Conservation (phyloP, 176 grass and related monocot genomes). For the Oryza nivara region DNA sequence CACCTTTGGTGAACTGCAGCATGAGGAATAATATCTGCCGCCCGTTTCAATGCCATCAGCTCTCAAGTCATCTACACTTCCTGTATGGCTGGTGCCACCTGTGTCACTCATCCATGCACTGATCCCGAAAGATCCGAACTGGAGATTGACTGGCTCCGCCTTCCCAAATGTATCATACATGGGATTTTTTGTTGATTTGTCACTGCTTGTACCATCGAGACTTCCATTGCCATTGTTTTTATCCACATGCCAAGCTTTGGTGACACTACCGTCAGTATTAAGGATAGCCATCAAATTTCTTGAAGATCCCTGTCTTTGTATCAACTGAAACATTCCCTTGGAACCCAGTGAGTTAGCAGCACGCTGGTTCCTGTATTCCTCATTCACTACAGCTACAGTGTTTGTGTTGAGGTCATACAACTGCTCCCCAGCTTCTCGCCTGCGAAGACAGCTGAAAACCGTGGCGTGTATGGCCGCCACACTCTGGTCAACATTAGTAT, state of each 20-base stretch:
- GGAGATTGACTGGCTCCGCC: slow-evolving; percentile 80
- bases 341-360: slow-evolving; percentile 85
- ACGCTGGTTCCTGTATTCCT: slow-evolving; percentile 86
- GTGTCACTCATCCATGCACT: slow-evolving; percentile 77
- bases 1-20: slow-evolving; percentile 81
- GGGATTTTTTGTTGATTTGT: slow-evolving; percentile 42
- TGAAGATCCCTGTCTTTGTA: slow-evolving; percentile 78
- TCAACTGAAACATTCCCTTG: slow-evolving; percentile 94
- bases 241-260: slow-evolving; percentile 85
- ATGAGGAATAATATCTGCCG: slow-evolving; percentile 59
- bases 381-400: slow-evolving; percentile 67
- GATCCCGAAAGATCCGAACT: slow-evolving; percentile 88
- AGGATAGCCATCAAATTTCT: slow-evolving; percentile 93
- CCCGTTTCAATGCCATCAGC: slow-evolving; percentile 52
- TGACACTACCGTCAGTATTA: slow-evolving; percentile 83
- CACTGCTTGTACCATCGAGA: slow-evolving; percentile 27
- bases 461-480: slow-evolving; percentile 89
- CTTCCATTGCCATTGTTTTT: slow-evolving; percentile 36
- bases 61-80: slow-evolving; percentile 68
- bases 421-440: slow-evolving; percentile 65
- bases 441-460: slow-evolving; percentile 80
- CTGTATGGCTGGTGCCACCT: slow-evolving; percentile 76
- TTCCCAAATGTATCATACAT: slow-evolving; percentile 67
- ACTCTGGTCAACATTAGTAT: slow-evolving; percentile 93
- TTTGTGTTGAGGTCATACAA: slow-evolving; percentile 77